A percentile compares a stretch with the other conserved stretches of the same genome.
phyloP scores from a whole-genome alignment of 1,284 basidiomycete genomes.

The Ganoderma lingzhi region DNA sequence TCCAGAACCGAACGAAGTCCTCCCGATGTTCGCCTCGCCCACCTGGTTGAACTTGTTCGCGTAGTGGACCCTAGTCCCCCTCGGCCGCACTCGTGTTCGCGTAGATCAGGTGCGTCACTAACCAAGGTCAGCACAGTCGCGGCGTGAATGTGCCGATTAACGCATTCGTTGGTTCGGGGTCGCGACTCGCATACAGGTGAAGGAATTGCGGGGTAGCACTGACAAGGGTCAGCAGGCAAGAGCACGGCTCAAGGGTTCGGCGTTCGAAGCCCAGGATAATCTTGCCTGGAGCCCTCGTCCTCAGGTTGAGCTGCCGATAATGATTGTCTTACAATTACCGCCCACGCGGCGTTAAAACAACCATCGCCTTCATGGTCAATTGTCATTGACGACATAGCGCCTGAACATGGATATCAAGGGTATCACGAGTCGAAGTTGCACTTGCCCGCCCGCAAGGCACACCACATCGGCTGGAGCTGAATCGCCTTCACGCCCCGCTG shows the following conservation, averaged over 20 bases:
- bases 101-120: slow-evolving; percentile 73
- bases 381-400: not conserved
- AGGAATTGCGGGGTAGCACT: too few species aligned
- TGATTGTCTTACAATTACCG: not conserved
- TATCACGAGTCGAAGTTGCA: slow-evolving; percentile 58
- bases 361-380: not conserved
- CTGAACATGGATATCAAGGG: not conserved
- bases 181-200: too few species aligned
- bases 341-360: too few species aligned
- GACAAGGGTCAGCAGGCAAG: too few species aligned
- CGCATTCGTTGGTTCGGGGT: too few species aligned
- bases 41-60: slow-evolving; percentile 71
- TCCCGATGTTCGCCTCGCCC: slow-evolving; percentile 78
- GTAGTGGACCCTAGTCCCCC: slow-evolving; percentile 76
- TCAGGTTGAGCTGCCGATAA: not conserved
- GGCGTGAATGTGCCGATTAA: too few species aligned
- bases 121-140: too few species aligned
- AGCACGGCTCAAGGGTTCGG: too few species aligned
- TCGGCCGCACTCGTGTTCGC: slow-evolving; percentile 49
- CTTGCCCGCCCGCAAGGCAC: slow-evolving; percentile 70
- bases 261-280: too few species aligned
- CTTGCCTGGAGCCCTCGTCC: too few species aligned
- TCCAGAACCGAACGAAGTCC: slow-evolving; percentile 80
- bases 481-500: slow-evolving; percentile 73
- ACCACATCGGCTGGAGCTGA: slow-evolving; percentile 83